These are phyloP conservation scores for Amylostereum areolatum DNA, from an alignment of 1,284 basidiomycete species.

Conservation along the genomic window DNA sequence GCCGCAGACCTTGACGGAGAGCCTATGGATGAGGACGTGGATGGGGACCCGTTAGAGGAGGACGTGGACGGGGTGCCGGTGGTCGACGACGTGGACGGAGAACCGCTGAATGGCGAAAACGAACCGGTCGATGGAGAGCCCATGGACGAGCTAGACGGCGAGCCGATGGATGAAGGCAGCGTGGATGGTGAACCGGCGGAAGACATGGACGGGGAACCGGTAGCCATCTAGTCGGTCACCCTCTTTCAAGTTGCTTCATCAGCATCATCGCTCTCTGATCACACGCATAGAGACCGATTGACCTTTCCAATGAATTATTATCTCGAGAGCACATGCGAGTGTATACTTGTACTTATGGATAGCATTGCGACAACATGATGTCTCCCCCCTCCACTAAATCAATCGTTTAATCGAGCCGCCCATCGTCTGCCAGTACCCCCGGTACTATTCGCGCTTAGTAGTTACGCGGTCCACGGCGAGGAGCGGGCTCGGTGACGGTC, in stretches of 20 bases:
- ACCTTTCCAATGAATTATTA: too few relatives aligned
- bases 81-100: constrained; percentile 25
- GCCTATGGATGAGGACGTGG: constrained; percentile 31
- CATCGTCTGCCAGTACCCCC: too few relatives aligned
- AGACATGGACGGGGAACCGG: constrained; percentile 18
- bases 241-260: too few relatives aligned
- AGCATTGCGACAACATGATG: too few relatives aligned
- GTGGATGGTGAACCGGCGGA: constrained; percentile 38
- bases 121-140: constrained; percentile 47
- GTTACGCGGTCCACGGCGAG: too few relatives aligned
- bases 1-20: constrained; percentile 37
- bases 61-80: constrained; percentile 27
- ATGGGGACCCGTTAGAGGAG: constrained; percentile 31
- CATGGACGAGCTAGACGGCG: constrained; percentile 45
- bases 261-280: too few relatives aligned
- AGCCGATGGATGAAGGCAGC: constrained; percentile 36
- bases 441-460: too few relatives aligned
- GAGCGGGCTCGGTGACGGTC: constrained; percentile 31
- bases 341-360: too few relatives aligned
- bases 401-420: too few relatives aligned
- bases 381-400: too few relatives aligned
- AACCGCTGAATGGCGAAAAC: constrained; percentile 19
- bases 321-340: too few relatives aligned
- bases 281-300: too few relatives aligned
- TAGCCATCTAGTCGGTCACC: neutral